Evolutionary conservation across 371 early-diverging fungal genomes (phyloP), one percentile per base, ranked within the genome.

Genomic region (Polyrhizophydium stewartii): DNA sequence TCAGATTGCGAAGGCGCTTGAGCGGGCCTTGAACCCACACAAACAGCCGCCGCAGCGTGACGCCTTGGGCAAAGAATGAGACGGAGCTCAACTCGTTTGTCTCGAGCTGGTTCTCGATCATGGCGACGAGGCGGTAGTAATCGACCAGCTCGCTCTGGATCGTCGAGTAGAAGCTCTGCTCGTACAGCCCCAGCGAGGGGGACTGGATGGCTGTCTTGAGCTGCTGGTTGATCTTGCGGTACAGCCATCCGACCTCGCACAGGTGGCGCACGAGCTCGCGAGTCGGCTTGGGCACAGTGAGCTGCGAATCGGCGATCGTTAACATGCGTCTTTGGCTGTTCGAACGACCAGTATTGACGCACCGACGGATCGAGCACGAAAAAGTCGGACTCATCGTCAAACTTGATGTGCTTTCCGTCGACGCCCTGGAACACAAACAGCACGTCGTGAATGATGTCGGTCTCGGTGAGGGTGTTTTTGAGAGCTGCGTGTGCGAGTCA

Each of bases 381-480:
- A 5, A 76, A 72, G 6, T 76, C 69, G 17, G 67, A 61, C 1
- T 62, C 63, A 7, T 62, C 24, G 58, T 88, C 84, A 61, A 80
- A 92, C 60, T 80, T 82, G 30, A 96, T 80, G 63, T 85, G 87
- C 56, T 81, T 82, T 38, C 97, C 97, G 74, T 96, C 90, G 51
- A 97, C 90, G 1, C 94, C 98, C 70, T 96, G 98, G 69, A 95
- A 88, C 19, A 94, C 81, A 69, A 83, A 97, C 9, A 97, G 79
- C 55, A 95, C 70, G 58, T 97, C 98, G 1, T 88, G 83, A 40
- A 97, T 68, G 30, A 94, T 68, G 0, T 77, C 78, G 1, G 82
- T 67, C 68, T 96, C 95, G 32, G 70, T 10, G 19, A 66, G 61
- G 7, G 43, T 27, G 35, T 19, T 10, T 12, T 27, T 40, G 2